Base-by-base conservation (phyloP, 192 early-diverging fungal species). In the Cladochytrium replicatum region DNA sequence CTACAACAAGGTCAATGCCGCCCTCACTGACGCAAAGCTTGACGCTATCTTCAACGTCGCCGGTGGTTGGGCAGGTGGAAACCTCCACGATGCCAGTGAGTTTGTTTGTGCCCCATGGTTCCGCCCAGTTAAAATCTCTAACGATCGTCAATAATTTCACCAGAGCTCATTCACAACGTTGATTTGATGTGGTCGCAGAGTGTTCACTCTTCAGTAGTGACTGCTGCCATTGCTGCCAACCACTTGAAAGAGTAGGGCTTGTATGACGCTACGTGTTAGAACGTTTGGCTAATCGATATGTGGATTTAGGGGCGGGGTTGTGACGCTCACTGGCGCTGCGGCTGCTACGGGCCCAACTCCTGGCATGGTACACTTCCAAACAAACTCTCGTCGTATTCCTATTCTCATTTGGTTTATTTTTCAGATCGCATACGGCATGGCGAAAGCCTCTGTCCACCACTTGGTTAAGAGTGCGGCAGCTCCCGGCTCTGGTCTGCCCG, bases 21-120 rank as follows among this genome's bases (percentile, higher is more conserved):
- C 41, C 15, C 38, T 61, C 8, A 6, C n/a, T 4, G 41, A 15
- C 21, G 39, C 27, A 24, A 84, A 88, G 53, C 63, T 85, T 6
- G 83, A 86, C 46, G 91, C 86, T 1, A 72, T 98, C 39, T 56
- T 98, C 24, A 93, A 88, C 56, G 90, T 89, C 9, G 94, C 94
- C 29, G 94, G 94, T 43, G 94, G 94, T 4, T 98, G 91, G 89
- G 86, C 84, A 37, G 91, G 90, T 27, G 94, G 94, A 11, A 88
- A 87, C 53, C 78, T 87, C 22, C 71, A 67, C 13, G 78, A 78
- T 57, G 53, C 63, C 27, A 72, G 76, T 76, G 74, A 19, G 58
- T 29, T 7, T 31, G 24, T 29, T 39, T 22, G 23, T n/a, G n/a
- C n/a, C 17, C 34, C 17, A n/a, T 13, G 13, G 3, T 34, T 8